Evolutionary conservation across 148 eudicot species (phyloP).

Genomic region (Drosera capensis): DNA sequence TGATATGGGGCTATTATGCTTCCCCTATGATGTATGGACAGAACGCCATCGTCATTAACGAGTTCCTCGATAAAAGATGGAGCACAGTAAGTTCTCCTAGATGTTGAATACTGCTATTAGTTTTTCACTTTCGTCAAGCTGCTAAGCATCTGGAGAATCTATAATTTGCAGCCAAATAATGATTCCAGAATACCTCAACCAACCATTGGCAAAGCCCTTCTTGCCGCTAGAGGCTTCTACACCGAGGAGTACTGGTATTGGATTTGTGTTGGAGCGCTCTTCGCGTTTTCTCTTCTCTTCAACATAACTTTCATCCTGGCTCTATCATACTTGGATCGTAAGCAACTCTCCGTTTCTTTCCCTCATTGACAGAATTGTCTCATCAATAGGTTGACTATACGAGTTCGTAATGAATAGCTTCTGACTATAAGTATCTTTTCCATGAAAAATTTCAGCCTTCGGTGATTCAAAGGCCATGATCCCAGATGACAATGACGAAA

Average conservation of each 20-base stretch:
- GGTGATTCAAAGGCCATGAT: constrained; percentile 29
- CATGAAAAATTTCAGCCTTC: constrained; percentile 35
- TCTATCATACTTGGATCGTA: constrained; percentile 47
- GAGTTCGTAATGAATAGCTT: no score
- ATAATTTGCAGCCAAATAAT: constrained; percentile 40
- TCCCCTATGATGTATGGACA: constrained; percentile 81
- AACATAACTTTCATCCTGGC: constrained; percentile 43
- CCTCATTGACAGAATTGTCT: no score
- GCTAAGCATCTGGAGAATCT: not conserved
- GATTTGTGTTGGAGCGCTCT: constrained; percentile 51
- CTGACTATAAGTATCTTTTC: no score
- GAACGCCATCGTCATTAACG: constrained; percentile 56
- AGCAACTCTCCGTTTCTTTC: constrained; percentile 8
- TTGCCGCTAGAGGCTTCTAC: constrained; percentile 47
- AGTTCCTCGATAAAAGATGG: constrained; percentile 72
- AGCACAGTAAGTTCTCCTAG: constrained; percentile 29
- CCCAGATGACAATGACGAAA: constrained; percentile 17
- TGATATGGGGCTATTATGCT: constrained; percentile 58
- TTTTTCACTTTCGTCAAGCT: not conserved
- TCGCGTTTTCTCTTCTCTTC: constrained; percentile 52
- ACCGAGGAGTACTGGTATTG: constrained; percentile 48
- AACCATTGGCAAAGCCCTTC: constrained; percentile 55
- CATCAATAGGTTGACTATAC: no score
- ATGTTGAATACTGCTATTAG: no score
- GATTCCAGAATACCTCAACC: constrained; percentile 41